Evolutionary conservation across 2,329 filamentous ascomycete genomes (phyloP), one percentile per base, ranked within the genome.

Genomic region (Aspergillus flavus): DNA sequence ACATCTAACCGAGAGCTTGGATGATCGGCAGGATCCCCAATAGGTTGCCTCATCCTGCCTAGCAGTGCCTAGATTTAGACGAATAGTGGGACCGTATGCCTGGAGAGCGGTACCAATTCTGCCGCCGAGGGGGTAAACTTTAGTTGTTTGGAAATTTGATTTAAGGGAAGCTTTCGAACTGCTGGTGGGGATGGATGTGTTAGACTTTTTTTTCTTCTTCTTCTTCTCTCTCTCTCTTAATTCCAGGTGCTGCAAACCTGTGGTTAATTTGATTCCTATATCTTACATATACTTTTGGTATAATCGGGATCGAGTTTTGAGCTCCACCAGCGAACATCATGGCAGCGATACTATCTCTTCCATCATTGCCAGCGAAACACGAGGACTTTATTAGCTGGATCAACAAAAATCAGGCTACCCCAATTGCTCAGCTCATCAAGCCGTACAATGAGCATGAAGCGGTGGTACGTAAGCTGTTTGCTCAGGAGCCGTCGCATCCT

Each of bases 391-490:
- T 74, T 41, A 48, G 61, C 19, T 71, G 76, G 66, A 55, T 77
- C 36, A 53, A 66, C 7, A 63, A 68, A 6, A 65, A 73, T 12
- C 65, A 69, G 4, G 60, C 72, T 6, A 70, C 60, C 6, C 68
- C 72, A n/a, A 72, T 77, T 2, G 58, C 59, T 4, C 66, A 75
- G 16, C 69, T 76, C 62, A 57, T 78, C 11, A 62, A 68, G 28
- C 78, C 78, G 1, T 81, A 75, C 69, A 78, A 77, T 57, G 69
- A 69, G 3, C 79, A 73, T 46, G 78, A 80, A 60, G 71, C 68
- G 2, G 73, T 70, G 28, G 60, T 77, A 4, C 74, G 79, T 30
- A 78, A 76, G 61, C 67, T 75, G 9, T 81, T 75, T 63, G 79
- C 78, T 6, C 78, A 80, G 61, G 69, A 78, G n/a, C 74, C 72